Conservation (phyloP, 805 yeast species). For the Lipomyces lipofer region DNA sequence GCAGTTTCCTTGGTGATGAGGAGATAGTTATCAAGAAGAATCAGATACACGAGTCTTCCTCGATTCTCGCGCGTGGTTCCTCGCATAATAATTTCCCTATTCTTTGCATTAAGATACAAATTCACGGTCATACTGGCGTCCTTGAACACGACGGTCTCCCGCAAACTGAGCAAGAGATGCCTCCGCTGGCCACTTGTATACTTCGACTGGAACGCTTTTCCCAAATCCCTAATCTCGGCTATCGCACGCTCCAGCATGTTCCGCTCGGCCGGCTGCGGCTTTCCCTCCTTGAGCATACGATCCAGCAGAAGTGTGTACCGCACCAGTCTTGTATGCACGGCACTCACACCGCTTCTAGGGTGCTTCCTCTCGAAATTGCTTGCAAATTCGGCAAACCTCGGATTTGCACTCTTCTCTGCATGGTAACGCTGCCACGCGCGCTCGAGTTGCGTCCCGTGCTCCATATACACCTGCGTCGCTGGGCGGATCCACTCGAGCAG, state of each 20-base stretch:
- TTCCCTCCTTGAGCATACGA: slow-evolving; percentile 56
- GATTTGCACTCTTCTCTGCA: slow-evolving; percentile 42
- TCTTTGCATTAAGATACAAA: slow-evolving; percentile 53
- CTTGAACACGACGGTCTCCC: slow-evolving; percentile 57
- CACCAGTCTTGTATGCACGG: slow-evolving; percentile 49
- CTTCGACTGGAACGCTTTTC: slow-evolving; percentile 59
- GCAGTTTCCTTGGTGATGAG: slow-evolving; percentile 43
- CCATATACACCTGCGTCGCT: slow-evolving; percentile 55
- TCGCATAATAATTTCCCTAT: slow-evolving; percentile 51
- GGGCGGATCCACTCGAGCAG: slow-evolving; percentile 63
- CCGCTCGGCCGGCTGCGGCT: slow-evolving; percentile 53
- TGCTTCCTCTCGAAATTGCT: slow-evolving; percentile 3
- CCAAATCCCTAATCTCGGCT: slow-evolving; percentile 55
- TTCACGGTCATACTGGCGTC: slow-evolving; percentile 48
- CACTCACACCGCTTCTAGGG: slow-evolving; percentile 5
- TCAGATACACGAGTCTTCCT: too few species aligned
- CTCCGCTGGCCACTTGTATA: slow-evolving; percentile 62
- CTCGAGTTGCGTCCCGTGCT: slow-evolving; percentile 53
- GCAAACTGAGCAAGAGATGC: slow-evolving; percentile 54
- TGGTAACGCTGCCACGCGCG: slow-evolving; percentile 47
- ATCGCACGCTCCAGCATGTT: slow-evolving; percentile 54
- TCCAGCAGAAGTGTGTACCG: slow-evolving; percentile 61
- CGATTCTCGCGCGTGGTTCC: too few species aligned
- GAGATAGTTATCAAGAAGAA: slow-evolving; percentile 70
- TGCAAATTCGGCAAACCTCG: slow-evolving; percentile 60